Conservation (phyloP, 129 eudicot genomes). For the Ambrosia artemisiifolia region DNA sequence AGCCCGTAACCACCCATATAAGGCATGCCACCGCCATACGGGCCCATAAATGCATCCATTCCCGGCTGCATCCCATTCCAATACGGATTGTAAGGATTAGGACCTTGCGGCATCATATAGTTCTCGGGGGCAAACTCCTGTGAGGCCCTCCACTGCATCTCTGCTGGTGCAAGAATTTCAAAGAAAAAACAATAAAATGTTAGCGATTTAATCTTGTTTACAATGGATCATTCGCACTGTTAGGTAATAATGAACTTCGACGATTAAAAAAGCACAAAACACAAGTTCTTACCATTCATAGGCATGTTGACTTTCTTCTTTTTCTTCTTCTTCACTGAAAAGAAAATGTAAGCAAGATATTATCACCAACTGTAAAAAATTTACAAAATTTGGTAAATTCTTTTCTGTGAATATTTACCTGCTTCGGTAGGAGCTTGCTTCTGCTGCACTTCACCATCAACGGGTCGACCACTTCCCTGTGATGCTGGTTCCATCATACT, state of each 20-base stretch:
- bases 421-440: slow-evolving; percentile 63
- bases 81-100: slow-evolving; percentile 60
- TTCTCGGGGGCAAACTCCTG: slow-evolving; percentile 70
- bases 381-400: neutral
- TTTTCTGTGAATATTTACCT: slow-evolving; percentile 40
- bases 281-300: slow-evolving; percentile 64
- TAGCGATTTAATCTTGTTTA: neutral
- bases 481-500: slow-evolving; percentile 72
- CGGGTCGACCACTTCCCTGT: slow-evolving; percentile 63
- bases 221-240: neutral
- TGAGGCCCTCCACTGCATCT: slow-evolving; percentile 82
- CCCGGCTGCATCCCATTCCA: slow-evolving; percentile 81
- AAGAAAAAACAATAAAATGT: neutral
- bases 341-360: slow-evolving; percentile 7
- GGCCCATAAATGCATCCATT: slow-evolving; percentile 59
- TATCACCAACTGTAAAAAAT: neutral
- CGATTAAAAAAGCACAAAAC: too few species aligned
- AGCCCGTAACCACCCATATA: slow-evolving; percentile 68
- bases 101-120: slow-evolving; percentile 80
- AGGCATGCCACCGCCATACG: slow-evolving; percentile 55
- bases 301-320: slow-evolving; percentile 73
- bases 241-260: neutral
- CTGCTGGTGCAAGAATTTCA: slow-evolving; percentile 48
- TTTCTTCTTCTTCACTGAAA: slow-evolving; percentile 90
- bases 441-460: slow-evolving; percentile 76